Evolutionary conservation across 2,329 filamentous ascomycete genomes (phyloP).

Genomic region (Pseudogymnoascus sp.): DNA sequence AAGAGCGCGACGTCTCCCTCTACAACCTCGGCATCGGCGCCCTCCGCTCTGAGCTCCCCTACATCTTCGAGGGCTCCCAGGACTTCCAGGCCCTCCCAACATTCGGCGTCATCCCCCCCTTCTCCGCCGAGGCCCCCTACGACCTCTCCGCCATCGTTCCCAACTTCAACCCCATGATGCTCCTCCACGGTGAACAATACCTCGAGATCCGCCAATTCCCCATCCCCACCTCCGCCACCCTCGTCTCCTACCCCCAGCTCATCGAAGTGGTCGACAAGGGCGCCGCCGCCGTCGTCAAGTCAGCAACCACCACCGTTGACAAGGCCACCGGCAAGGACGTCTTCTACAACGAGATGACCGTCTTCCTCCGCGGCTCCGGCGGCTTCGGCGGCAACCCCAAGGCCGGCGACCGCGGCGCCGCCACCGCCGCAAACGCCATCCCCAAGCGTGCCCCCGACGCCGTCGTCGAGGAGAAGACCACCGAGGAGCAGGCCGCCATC

Average conservation of each 20-base stretch:
- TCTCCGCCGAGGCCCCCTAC: slow-evolving; percentile 75
- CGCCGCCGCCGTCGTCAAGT: slow-evolving; percentile 73
- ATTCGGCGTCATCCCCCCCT: slow-evolving; percentile 94
- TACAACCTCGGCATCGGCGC: slow-evolving; percentile 95
- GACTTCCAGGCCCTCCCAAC: slow-evolving; percentile 91
- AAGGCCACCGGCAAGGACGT: slow-evolving; percentile 79
- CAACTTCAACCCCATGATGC: slow-evolving; percentile 98
- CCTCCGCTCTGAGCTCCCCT: slow-evolving; percentile 77
- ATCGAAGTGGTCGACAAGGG: slow-evolving; percentile 97
- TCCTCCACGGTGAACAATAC: slow-evolving; percentile 97
- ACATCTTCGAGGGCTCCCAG: slow-evolving; percentile 84
- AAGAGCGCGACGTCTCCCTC: slow-evolving; percentile 81
- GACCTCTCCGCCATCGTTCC: slow-evolving; percentile 75
- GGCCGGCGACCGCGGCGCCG: slow-evolving; percentile 66
- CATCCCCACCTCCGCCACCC: slow-evolving; percentile 73
- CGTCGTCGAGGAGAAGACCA: slow-evolving; percentile 78
- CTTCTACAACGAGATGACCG: slow-evolving; percentile 94
- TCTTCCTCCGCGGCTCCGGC: slow-evolving; percentile 85
- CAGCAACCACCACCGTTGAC: slow-evolving; percentile 73
- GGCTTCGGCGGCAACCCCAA: slow-evolving; percentile 82
- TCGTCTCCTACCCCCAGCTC: slow-evolving; percentile 69
- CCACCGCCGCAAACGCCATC: slow-evolving; percentile 70
- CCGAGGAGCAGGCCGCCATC: slow-evolving; percentile 82
- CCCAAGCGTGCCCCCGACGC: slow-evolving; percentile 71
- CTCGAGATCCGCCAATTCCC: slow-evolving; percentile 90